Evolutionary conservation across 768 basidiomycete species (phyloP).

Genomic region (Kwoniella europaea): DNA sequence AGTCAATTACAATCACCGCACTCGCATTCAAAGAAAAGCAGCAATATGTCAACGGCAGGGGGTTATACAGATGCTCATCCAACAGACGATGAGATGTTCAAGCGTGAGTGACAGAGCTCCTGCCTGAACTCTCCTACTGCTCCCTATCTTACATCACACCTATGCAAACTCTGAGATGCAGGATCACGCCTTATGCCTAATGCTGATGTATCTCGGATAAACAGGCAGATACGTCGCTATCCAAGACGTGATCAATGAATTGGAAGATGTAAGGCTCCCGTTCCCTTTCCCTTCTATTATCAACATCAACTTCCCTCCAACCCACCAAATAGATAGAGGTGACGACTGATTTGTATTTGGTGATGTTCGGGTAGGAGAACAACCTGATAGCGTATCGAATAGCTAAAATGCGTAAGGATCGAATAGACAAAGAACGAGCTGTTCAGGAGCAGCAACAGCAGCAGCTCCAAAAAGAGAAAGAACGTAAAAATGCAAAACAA

Average conservation of each 20-base stretch:
- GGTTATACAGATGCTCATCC: constrained; percentile 23
- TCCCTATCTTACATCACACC: too few relatives aligned
- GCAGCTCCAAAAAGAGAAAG: neutral
- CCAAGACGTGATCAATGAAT: constrained; percentile 24
- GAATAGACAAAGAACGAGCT: neutral
- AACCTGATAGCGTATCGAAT: constrained; percentile 35
- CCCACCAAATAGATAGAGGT: too few relatives aligned
- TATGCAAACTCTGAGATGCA: too few relatives aligned
- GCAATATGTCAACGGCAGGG: neutral
- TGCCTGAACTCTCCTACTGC: too few relatives aligned
- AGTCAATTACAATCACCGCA: too few relatives aligned
- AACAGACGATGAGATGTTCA: constrained; percentile 32
- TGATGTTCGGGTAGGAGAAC: constrained; percentile 25
- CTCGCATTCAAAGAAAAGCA: too few relatives aligned
- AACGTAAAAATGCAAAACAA: neutral
- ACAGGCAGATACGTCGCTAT: constrained; percentile 32
- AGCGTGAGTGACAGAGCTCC: constrained; percentile 21
- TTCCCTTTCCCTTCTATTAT: neutral
- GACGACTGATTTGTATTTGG: too few relatives aligned
- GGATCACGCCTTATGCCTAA: too few relatives aligned
- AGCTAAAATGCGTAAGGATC: constrained; percentile 21
- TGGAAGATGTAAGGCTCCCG: constrained; percentile 29
- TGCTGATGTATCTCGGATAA: neutral
- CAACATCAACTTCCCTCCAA: too few relatives aligned
- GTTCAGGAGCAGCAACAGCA: neutral